phyloP scores from a whole-genome alignment of 2,329 filamentous ascomycete genomes.

The Aspergillus chevalieri region DNA sequence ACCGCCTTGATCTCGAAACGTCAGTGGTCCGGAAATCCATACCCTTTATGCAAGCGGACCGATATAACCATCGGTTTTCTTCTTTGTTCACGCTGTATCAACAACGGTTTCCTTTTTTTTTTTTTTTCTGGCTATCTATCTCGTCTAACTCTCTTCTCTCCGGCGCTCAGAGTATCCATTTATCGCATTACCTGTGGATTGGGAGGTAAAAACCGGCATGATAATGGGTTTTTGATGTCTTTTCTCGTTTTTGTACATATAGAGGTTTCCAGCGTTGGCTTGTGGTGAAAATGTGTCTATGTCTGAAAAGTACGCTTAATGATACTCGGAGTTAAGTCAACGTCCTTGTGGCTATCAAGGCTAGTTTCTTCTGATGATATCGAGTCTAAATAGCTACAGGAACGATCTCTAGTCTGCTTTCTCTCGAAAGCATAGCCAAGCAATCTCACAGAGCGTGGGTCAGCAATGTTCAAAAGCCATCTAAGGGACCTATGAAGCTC shows the following conservation, averaged over 20 bases:
- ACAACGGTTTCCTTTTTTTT: conserved; percentile 25
- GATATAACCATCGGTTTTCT: conserved; percentile 20
- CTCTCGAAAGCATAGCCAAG: too few species aligned
- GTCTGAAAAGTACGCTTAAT: conserved; percentile 7
- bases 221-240: conserved; percentile 33
- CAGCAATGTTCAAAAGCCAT: too few species aligned
- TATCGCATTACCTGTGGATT: conserved; percentile 37
- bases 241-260: conserved; percentile 37
- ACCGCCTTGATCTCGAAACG: conserved; percentile 10
- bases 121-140: conserved; percentile 9
- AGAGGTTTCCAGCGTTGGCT: conserved; percentile 30
- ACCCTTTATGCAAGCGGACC: conserved; percentile 21
- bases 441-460: too few species aligned
- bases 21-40: conserved; percentile 19
- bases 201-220: conserved; percentile 30
- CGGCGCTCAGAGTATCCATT: conserved; percentile 37
- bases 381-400: too few species aligned
- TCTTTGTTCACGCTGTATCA: conserved; percentile 32
- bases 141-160: conserved; percentile 37
- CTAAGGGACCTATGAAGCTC: too few species aligned
- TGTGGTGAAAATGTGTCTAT: conserved; percentile 19
- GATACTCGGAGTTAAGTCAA: neutral
- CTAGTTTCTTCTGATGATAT: too few species aligned
- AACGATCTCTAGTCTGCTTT: too few species aligned
- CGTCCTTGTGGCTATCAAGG: too few species aligned